Base-by-base conservation (phyloP, 106 monocot genomes). In the Dendrobium nobile region DNA sequence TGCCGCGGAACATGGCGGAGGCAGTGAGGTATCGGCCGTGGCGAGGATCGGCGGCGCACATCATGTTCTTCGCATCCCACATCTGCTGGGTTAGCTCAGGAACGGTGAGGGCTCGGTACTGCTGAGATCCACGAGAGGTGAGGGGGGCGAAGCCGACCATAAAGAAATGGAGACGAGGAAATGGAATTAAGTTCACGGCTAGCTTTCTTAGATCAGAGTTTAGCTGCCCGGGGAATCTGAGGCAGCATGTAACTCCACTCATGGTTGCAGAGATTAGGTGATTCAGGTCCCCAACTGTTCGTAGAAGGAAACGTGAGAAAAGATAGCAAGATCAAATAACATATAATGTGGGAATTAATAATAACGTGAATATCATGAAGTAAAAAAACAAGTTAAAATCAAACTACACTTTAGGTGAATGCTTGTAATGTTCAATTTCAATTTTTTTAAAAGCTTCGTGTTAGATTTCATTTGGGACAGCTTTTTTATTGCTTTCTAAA, bases 161-260 rank as follows among this genome's bases (percentile, higher is more conserved):
- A 82, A 90, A 90, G 90, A 90, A 90, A 45, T 90, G 90, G 37
- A 90, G 90, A 10, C 90, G 90, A 7, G 90, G 90, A 85, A 90
- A 90, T 0, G 90, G 90, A 73, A 90, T 90, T 8, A 90, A 79
- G 83, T 90, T 90, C 7, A 90, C 90, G 1, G 90, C 90, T 9
- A 90, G 87, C 72, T 88, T 88, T 7, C 88, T 75, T 17, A 88
- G 82, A 70, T 88, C 88, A 0, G 88, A 88, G 61, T 88, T 88
- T n/a, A 88, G 80, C 81, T 79, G 84, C 13, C 87, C 87, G 5
- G 85, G 84, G 85, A 84, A 84, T 24, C 82, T 54, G 31, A 83
- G 80, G 81, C 79, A 85, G 81, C 88, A 88, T 0, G 88, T 88
- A 33, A 88, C 88, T 24, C 88, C 88, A 20, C 85, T 85, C 88